Base-by-base conservation (phyloP, 2,329 filamentous ascomycete species). In the Aureobasidium sp. region DNA sequence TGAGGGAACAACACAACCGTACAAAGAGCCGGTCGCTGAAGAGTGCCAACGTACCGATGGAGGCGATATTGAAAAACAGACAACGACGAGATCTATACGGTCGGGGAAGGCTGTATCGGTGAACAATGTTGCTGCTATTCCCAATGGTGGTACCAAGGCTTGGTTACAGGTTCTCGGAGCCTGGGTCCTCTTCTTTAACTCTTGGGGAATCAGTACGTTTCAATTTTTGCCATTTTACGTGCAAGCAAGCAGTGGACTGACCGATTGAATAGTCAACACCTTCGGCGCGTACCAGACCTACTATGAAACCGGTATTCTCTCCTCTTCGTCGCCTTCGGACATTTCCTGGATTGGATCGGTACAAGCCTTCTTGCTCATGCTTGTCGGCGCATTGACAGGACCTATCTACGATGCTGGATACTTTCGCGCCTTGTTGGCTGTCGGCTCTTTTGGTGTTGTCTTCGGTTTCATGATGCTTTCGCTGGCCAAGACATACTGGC, bases 401-500 rank as follows among this genome's bases (percentile, higher is more conserved):
- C 79, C 78, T 0, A 71, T 81, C 49, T 81, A 80, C 67, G 79
- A 82, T 63, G 72, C 73, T 10, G 79, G 79, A 15, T 77, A 80
- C 64, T 77, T 80, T 58, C 73, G 75, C 32, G 61, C 67, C 25
- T 71, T 81, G 0, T 69, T 81, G 15, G 39, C 75, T 9, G 67
- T 70, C 5, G 79, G 79, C 54, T 72, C 73, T 10, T 69, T 80
- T 62, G 63, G 80, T 47, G 69, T 79, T 6, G 76, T 81, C 3
- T 72, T 81, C 39, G 79, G 79, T 5, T 74, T 78, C 54, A 81
- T 81, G 78, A 81, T 81, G 78, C 69, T 81, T 1, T 77, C 74
- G 44, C 70, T 81, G 7, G 78, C 77, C 62, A 72, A 68, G 3
- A 64, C 71, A 49, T 81, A 79, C 73, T 81, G 75, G 72, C 78